Percentiles rank a stretch among this genome's conserved stretches.
These are phyloP conservation scores for Prorocentrum cordatum DNA, from an alignment of 169 alveolate genomes.

Conservation along the genomic window DNA sequence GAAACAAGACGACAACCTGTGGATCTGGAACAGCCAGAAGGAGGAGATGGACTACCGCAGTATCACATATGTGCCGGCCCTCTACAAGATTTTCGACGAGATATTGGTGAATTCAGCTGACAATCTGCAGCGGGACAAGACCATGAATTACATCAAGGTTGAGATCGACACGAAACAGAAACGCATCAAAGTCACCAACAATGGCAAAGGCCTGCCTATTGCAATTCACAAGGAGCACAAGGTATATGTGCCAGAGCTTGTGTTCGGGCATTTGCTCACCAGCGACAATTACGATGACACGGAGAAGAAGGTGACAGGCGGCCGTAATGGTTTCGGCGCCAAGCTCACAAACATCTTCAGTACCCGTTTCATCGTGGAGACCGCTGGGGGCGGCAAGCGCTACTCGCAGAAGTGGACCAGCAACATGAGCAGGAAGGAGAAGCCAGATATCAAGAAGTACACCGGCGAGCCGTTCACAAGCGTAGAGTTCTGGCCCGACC, in stretches of 20 bases:
- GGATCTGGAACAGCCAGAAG: too few relatives aligned
- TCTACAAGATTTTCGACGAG: conserved; percentile 96
- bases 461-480: conserved; percentile 19
- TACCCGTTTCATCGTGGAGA: conserved; percentile 88
- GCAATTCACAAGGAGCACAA: conserved; percentile 93
- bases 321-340: conserved; percentile 99
- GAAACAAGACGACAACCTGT: too few relatives aligned
- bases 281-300: conserved; percentile 97
- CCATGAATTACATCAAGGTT: conserved; percentile 79
- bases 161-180: conserved; percentile 75
- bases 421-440: conserved; percentile 1
- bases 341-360: conserved; percentile 97
- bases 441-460: conserved; percentile 26
- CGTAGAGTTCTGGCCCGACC: conserved; percentile 40
- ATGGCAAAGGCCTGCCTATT: conserved; percentile 87
- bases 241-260: conserved; percentile 96
- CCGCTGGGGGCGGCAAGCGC: not conserved
- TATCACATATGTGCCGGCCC: conserved; percentile 92
- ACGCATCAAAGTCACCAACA: conserved; percentile 83
- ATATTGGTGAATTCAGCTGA: conserved; percentile 99
- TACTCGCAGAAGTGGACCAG: not conserved
- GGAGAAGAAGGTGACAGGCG: conserved; percentile 97
- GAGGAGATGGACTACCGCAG: too few relatives aligned
- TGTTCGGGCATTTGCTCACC: conserved; percentile 95
- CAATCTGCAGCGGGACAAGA: conserved; percentile 22